Evolutionary conservation across 768 basidiomycete species (phyloP).

Genomic region (Phanerochaete carnosa): DNA sequence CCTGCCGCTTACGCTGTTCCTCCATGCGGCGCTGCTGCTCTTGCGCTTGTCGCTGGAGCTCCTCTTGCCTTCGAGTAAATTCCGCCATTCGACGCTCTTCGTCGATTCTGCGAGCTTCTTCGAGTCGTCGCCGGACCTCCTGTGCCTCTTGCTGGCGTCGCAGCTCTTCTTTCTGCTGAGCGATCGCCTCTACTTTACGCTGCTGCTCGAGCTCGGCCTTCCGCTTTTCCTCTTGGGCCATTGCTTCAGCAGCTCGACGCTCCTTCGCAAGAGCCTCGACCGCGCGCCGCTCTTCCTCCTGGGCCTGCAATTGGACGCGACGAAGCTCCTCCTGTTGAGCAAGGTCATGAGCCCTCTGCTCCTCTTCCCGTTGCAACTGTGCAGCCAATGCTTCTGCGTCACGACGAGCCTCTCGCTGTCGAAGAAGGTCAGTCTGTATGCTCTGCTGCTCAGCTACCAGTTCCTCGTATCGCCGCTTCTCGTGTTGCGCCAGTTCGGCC

Average conservation of each 20-base stretch:
- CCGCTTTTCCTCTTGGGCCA: neutral
- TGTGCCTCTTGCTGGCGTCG: constrained; percentile 17
- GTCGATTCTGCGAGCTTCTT: constrained; percentile 3
- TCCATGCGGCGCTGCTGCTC: constrained; percentile 19
- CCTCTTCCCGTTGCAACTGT: constrained; percentile 30
- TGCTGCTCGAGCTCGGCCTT: constrained; percentile 14
- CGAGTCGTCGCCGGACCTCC: constrained; percentile 27
- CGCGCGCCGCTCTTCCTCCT: constrained; percentile 30
- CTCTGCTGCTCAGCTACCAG: constrained; percentile 7
- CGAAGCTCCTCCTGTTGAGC: constrained; percentile 34
- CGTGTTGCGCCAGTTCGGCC: neutral
- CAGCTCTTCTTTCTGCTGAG: constrained; percentile 2
- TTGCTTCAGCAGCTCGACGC: neutral
- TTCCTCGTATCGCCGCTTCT: constrained; percentile 1
- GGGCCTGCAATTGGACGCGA: constrained; percentile 8
- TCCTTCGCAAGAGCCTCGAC: constrained; percentile 24
- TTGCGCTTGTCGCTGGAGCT: constrained; percentile 24
- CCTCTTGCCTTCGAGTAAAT: constrained; percentile 31
- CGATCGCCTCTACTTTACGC: constrained; percentile 1
- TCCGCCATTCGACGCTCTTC: constrained; percentile 5
- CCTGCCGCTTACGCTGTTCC: constrained; percentile 23
- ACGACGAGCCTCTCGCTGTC: constrained; percentile 30
- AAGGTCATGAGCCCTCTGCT: constrained; percentile 14
- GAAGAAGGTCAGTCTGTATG: constrained; percentile 4
- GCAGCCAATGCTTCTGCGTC: constrained; percentile 23